Evolutionary conservation across 1,284 basidiomycete species (phyloP).

Genomic region (Puccinia brachypodii): DNA sequence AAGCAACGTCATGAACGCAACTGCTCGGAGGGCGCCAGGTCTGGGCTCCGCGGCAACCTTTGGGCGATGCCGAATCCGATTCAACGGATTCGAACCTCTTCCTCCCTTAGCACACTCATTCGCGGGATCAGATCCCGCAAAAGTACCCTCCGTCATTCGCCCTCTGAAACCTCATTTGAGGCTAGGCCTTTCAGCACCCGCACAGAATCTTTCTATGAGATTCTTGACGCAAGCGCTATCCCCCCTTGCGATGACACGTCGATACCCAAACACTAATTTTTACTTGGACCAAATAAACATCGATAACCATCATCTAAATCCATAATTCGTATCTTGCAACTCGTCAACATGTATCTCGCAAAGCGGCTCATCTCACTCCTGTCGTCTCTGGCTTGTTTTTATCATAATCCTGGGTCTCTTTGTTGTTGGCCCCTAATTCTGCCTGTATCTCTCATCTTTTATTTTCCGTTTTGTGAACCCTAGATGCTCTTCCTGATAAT

Average conservation of each 20-base stretch:
- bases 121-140: not conserved
- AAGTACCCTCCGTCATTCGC: not conserved
- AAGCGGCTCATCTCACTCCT: not conserved
- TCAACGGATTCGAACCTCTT: slow-evolving; percentile 1
- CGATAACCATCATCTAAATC: slow-evolving; percentile 21
- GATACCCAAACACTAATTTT: not conserved
- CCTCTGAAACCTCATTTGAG: slow-evolving; percentile 17
- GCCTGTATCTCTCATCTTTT: not conserved
- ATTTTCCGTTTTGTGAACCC: not conserved
- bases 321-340: not conserved
- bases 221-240: slow-evolving; percentile 9
- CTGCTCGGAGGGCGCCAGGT: not conserved
- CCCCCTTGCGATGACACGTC: not conserved
- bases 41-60: not conserved
- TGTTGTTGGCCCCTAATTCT: not conserved
- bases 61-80: slow-evolving; percentile 2
- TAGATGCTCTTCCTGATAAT: not conserved
- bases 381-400: not conserved
- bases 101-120: slow-evolving; percentile 16
- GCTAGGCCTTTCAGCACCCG: not conserved
- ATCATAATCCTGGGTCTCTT: not conserved
- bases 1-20: slow-evolving; percentile 6
- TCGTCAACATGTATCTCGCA: not conserved
- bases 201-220: slow-evolving; percentile 23
- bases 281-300: not conserved